Conservation (phyloP, 176 grass and related monocot genomes). For the Luzula sylvatica region DNA sequence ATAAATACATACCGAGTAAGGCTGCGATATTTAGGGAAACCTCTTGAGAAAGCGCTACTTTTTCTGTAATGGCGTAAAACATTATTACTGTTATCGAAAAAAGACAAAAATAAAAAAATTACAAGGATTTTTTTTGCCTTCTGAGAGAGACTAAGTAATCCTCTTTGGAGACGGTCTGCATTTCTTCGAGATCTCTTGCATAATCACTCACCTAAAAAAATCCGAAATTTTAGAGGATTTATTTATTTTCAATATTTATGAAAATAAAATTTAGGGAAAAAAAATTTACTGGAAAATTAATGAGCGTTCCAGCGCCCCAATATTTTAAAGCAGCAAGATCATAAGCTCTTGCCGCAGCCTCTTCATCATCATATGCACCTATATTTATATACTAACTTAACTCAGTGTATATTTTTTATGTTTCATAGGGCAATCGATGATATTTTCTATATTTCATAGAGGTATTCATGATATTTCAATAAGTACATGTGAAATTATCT, state of each 20-base stretch:
- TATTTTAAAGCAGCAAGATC: conserved; percentile 98
- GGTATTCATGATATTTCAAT: background rate
- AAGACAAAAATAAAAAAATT: conserved; percentile 9
- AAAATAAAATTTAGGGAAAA: background rate
- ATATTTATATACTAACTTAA: conserved; percentile 16
- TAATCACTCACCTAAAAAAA: conserved; percentile 84
- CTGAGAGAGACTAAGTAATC: conserved; percentile 97
- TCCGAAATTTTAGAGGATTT: background rate
- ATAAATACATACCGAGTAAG: conserved; percentile 51
- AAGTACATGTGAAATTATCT: background rate
- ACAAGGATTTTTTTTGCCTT: conserved; percentile 44
- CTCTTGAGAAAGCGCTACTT: conserved; percentile 94
- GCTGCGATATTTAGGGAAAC: conserved; percentile 88
- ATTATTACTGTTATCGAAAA: conserved; percentile 32
- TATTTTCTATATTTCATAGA: too few species aligned
- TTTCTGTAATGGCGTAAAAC: conserved; percentile 53
- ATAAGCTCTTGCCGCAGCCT: conserved; percentile 99
- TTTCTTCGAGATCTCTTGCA: conserved; percentile 99
- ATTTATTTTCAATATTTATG: background rate
- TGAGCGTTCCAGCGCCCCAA: conserved; percentile 95
- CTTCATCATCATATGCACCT: conserved; percentile 99
- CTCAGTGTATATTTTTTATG: background rate
- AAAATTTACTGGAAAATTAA: conserved; percentile 92
- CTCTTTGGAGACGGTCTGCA: conserved; percentile 95
- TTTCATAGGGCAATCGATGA: too few species aligned